Base-by-base conservation (phyloP, 768 basidiomycete species). In the Arthromyces matolae region DNA sequence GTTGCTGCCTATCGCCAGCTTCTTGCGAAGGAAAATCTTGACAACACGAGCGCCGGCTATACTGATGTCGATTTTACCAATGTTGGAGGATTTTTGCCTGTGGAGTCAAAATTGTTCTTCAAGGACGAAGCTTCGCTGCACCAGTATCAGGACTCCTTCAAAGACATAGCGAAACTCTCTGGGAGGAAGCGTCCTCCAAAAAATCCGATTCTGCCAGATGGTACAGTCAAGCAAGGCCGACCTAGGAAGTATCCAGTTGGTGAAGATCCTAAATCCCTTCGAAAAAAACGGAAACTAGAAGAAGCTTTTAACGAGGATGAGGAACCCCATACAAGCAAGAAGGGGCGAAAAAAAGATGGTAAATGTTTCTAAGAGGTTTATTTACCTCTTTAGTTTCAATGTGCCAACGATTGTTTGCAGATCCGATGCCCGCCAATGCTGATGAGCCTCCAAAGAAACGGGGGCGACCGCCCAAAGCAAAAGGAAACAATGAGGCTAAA, bases 1-100 rank as follows among this genome's bases (percentile, higher is more conserved):
- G 63, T 86, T 35, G 74, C 77, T 2, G 79, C 83, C 24, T 95
- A 89, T 65, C 76, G 71, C 24, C 63, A 71, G 24, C 71, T 90
- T 25, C 76, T 92, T 39, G 67, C 71, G 2, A 71, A 73, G 36
- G 88, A 93, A 64, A 77, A 79, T 7, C 72, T 93, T 20, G 80
- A 85, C 56, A 74, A 78, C 44, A 56, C 66, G 3, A 64, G 67
- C 33, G 67, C 70, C 5, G 69, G 71, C 2, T 73, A 75, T 51
- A 52, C 62, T 16, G 69, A 77, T 28, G 60, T 76, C 28, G 77
- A 86, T 59, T 55, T 80, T 29, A 64, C 68, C 8, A 56, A 69
- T 24, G 73, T 74, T 13, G 85, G 85, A 9, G 79, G 72, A 19
- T 90, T 88, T 59, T 53, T 69, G 12, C 54, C 65, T 2, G 51